Conservation (phyloP, 306 rosid species). For the Cicer judaicum region DNA sequence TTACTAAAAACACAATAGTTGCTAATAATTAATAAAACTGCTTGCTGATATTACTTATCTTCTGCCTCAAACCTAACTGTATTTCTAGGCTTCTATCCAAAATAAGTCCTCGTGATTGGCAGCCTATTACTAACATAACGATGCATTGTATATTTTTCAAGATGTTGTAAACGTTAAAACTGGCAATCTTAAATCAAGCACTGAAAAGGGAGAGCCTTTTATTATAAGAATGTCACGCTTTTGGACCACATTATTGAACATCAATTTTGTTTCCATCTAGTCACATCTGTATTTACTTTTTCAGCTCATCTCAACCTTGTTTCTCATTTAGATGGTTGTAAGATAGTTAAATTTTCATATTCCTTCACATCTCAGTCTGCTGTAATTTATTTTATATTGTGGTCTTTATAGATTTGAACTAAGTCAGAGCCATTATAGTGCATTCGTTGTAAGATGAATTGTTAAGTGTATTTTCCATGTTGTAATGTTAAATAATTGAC, state of each 20-base stretch:
- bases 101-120: background rate
- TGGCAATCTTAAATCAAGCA: slow-evolving; percentile 28
- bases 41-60: background rate
- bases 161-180: slow-evolving; percentile 14
- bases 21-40: background rate
- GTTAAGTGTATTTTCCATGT: slow-evolving; percentile 30
- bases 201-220: slow-evolving; percentile 15
- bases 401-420: slow-evolving; percentile 27
- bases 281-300: slow-evolving; percentile 27
- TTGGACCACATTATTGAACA: slow-evolving; percentile 3
- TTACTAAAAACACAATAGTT: background rate
- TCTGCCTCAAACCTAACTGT: slow-evolving; percentile 10
- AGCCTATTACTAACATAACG: background rate
- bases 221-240: slow-evolving; percentile 10
- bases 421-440: background rate
- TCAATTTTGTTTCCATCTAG: slow-evolving; percentile 30
- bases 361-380: slow-evolving; percentile 3
- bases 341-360: slow-evolving; percentile 27
- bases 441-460: slow-evolving; percentile 25
- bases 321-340: slow-evolving; percentile 39
- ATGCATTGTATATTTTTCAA: slow-evolving; percentile 1
- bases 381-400: slow-evolving; percentile 35
- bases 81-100: background rate
- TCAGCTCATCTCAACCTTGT: slow-evolving; percentile 13
- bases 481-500: slow-evolving; percentile 1